Base-by-base conservation (phyloP, 305 asterid species). In the Solanum hybrid region DNA sequence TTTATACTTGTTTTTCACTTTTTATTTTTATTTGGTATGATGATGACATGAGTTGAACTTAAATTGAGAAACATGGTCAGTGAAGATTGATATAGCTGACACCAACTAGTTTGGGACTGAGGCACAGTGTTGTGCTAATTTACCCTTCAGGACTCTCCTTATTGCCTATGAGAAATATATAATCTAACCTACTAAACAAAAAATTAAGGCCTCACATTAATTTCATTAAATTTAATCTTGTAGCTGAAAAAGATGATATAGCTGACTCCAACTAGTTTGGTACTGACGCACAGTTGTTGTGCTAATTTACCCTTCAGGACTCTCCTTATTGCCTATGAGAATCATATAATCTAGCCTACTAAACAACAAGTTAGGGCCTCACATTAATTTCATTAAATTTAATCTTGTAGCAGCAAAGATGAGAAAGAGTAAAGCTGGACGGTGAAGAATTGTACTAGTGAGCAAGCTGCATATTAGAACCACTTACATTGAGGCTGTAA, bases 401-500 rank as follows among this genome's bases (percentile, higher is more conserved):
- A 31, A 84, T 84, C 74, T 26, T 29, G 88, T 31, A 51, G 75
- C 28, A 84, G 40, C 42, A 84, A 46, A 80, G 75, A 80, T 11
- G 69, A 76, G 34, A 33, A 42, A 90, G 46, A 40, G 84, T 42
- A 78, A 31, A 46, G 20, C 67, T n/a, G 31, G 8, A 36, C 2
- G 57, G 51, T 5, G 57, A 35, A 31, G 20, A 8, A 82, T 71
- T 28, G 57, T 33, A 89, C 46, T 37, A 79, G 61, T 64, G 40
- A 75, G 81, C 73, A 42, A 90, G 73, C 69, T 14, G 69, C 33
- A 28, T 84, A 76, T 26, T n/a, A 40, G 78, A 35, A 82, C 86
- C 80, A 90, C 99, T 95, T 95, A 95, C 99, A 92, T 89, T 89
- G 83, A 88, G 83, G 89, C 34, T 84, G 89, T 22, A 86, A 39